Evolutionary conservation across 129 eudicot species (phyloP).

Genomic region (Erigeron canadensis): DNA sequence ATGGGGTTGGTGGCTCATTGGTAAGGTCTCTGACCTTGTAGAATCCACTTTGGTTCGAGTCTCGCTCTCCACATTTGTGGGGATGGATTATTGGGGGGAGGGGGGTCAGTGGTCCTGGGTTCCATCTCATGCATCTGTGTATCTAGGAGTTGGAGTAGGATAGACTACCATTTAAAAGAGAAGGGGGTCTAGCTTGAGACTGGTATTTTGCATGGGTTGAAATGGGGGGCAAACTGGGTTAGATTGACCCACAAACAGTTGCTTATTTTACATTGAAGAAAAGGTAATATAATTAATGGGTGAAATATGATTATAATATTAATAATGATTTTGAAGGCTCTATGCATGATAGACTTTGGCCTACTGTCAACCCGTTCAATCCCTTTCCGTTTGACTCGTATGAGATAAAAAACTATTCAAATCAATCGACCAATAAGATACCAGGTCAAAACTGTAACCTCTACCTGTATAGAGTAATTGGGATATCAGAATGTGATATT

Average conservation of each 20-base stretch:
- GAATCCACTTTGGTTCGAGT: too few relatives aligned
- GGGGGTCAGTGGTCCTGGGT: too few relatives aligned
- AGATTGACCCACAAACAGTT: not conserved
- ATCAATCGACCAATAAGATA: not conserved
- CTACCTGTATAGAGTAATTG: not conserved
- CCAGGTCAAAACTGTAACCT: not conserved
- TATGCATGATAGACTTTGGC: not conserved
- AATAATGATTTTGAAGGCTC: not conserved
- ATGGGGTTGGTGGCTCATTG: too few relatives aligned
- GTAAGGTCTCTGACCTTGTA: too few relatives aligned
- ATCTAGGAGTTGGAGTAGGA: too few relatives aligned
- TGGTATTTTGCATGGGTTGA: not conserved
- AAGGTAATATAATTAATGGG: not conserved
- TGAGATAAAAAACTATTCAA: not conserved
- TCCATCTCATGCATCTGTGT: too few relatives aligned
- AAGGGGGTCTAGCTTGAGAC: not conserved
- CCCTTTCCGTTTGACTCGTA: not conserved
- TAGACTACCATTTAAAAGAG: too few relatives aligned
- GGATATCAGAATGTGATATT: not conserved
- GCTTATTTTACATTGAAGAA: not conserved
- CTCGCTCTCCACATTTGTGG: too few relatives aligned
- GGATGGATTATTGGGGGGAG: too few relatives aligned
- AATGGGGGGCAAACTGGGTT: not conserved
- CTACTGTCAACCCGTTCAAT: not conserved
- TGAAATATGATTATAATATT: not conserved